A percentile compares a stretch with the other conserved stretches of the same genome.
These are phyloP conservation scores for Sporothrix sp. DNA, from an alignment of 2,329 filamentous ascomycete genomes.

Conservation along the genomic window DNA sequence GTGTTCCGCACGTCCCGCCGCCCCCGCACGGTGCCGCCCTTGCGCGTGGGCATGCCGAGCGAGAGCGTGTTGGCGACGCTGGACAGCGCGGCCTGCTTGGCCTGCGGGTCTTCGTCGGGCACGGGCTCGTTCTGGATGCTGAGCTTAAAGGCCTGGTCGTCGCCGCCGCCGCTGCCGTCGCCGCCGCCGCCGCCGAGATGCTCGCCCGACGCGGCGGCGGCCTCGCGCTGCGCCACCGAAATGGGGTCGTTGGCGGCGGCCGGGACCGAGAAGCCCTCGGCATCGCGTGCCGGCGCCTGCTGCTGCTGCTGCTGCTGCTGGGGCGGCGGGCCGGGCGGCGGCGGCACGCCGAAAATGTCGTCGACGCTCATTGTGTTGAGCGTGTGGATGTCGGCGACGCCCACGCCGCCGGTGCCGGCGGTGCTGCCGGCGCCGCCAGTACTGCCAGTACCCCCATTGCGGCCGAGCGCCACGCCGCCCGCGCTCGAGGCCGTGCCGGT, in stretches of 20 bases:
- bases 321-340: slow-evolving; percentile 43
- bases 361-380: slow-evolving; percentile 36
- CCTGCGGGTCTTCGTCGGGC: slow-evolving; percentile 65
- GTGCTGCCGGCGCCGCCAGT: slow-evolving; percentile 12
- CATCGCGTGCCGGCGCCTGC: slow-evolving; percentile 48
- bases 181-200: slow-evolving; percentile 45
- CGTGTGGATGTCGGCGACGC: slow-evolving; percentile 20
- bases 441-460: no score
- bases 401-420: not conserved
- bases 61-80: slow-evolving; percentile 67
- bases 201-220: slow-evolving; percentile 24
- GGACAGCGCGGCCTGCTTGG: slow-evolving; percentile 61
- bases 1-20: slow-evolving; percentile 88
- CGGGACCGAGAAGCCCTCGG: slow-evolving; percentile 69
- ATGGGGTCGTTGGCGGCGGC: slow-evolving; percentile 54
- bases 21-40: slow-evolving; percentile 69
- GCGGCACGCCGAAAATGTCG: slow-evolving; percentile 42
- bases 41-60: slow-evolving; percentile 54
- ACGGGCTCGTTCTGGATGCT: slow-evolving; percentile 73
- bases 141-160: slow-evolving; percentile 61
- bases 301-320: slow-evolving; percentile 28
- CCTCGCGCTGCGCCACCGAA: slow-evolving; percentile 62
- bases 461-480: no score
- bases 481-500: not conserved
- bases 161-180: slow-evolving; percentile 45